phyloP scores from a whole-genome alignment of 805 yeast genomes.

The Barnettozyma vustinii region DNA sequence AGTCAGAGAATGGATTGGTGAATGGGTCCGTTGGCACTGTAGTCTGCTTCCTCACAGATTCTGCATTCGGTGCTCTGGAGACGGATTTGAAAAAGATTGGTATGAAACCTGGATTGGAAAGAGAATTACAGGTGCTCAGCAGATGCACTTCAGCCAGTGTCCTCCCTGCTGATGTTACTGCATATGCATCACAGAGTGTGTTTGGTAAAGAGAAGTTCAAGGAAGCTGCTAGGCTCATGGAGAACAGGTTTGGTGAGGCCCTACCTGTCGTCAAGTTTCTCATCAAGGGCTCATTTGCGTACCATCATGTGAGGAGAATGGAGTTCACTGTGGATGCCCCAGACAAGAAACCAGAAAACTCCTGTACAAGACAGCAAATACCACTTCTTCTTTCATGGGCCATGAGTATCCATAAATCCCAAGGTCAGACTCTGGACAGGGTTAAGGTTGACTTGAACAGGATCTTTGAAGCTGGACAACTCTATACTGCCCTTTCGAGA shows the following conservation, averaged over 20 bases:
- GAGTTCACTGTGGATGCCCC: constrained; percentile 32
- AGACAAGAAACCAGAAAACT: constrained; percentile 11
- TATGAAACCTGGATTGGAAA: constrained; percentile 1
- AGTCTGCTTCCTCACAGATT: constrained; percentile 30
- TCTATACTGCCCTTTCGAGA: constrained; percentile 76
- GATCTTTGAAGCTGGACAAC: constrained; percentile 78
- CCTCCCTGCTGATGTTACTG: too few species aligned
- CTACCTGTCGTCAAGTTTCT: constrained; percentile 32
- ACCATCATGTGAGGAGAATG: constrained; percentile 32
- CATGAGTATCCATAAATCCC: constrained; percentile 76
- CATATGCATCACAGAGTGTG: too few species aligned
- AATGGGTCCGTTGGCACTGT: constrained; percentile 89
- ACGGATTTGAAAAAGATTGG: constrained; percentile 16
- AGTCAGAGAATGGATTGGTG: constrained; percentile 60
- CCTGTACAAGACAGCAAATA: constrained; percentile 45
- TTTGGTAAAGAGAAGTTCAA: too few species aligned
- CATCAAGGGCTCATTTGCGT: constrained; percentile 22
- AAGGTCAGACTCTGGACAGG: constrained; percentile 74
- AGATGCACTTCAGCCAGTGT: too few species aligned
- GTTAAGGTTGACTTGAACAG: constrained; percentile 62
- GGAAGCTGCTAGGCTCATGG: too few species aligned
- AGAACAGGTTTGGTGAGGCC: constrained; percentile 8
- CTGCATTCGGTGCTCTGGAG: constrained; percentile 17
- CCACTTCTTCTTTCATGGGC: constrained; percentile 81
- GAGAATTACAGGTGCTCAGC: too few species aligned